Percentiles rank a stretch among this genome's conserved stretches.
phyloP scores from a whole-genome alignment of 2,329 filamentous ascomycete genomes.

The Lecanicillium sp. region DNA sequence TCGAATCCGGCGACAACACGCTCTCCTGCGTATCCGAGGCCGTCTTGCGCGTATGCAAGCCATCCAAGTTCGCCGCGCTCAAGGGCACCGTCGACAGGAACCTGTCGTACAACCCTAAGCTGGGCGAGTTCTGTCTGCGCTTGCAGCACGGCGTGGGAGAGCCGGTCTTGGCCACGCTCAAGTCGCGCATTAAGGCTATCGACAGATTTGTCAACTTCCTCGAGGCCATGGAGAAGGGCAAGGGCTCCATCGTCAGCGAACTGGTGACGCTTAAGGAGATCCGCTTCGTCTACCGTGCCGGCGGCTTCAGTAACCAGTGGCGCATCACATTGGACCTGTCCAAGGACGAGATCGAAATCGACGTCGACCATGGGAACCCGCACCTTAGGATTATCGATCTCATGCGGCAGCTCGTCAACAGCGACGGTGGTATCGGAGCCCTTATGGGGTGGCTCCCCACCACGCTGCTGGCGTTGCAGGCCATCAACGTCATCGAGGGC shows the following conservation, averaged over 20 bases:
- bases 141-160: conserved; percentile 53
- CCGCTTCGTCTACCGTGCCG: conserved; percentile 58
- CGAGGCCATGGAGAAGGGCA: conserved; percentile 54
- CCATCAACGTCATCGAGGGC: conserved; percentile 54
- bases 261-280: conserved; percentile 57
- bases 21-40: conserved; percentile 44
- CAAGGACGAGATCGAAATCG: conserved; percentile 48
- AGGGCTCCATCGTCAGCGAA: conserved; percentile 50
- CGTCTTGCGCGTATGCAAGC: conserved; percentile 48
- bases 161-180: conserved; percentile 53
- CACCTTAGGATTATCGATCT: conserved; percentile 58
- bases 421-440: conserved; percentile 43
- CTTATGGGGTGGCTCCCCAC: conserved; percentile 50
- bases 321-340: conserved; percentile 54
- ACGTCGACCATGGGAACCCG: conserved; percentile 57
- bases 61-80: conserved; percentile 49
- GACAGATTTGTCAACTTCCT: conserved; percentile 66
- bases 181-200: conserved; percentile 57
- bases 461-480: conserved; percentile 60
- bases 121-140: conserved; percentile 58
- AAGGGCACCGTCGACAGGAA: conserved; percentile 52
- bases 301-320: conserved; percentile 30
- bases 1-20: conserved; percentile 24
- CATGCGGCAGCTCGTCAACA: conserved; percentile 53
- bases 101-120: conserved; percentile 53